Conservation (phyloP, 129 eudicot genomes). For the Sambucus nigra region DNA sequence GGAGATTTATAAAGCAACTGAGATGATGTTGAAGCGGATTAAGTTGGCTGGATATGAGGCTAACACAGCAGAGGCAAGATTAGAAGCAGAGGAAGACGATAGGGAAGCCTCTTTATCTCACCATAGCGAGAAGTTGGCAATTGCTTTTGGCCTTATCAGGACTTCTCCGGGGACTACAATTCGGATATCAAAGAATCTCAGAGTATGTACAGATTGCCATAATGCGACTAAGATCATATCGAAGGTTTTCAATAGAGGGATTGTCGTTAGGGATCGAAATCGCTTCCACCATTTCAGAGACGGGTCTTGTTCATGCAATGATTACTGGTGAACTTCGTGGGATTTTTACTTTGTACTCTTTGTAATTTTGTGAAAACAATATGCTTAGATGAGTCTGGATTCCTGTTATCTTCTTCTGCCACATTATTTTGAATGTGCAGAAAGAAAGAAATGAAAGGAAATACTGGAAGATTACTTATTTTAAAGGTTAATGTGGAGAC, state of each 20-base stretch:
- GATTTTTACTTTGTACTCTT: too few species aligned
- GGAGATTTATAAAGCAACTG: slow-evolving; percentile 30
- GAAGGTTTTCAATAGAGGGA: slow-evolving; percentile 27
- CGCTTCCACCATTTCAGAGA: slow-evolving; percentile 43
- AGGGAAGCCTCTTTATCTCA: slow-evolving; percentile 27
- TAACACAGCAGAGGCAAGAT: slow-evolving; percentile 24
- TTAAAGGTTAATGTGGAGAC: too few species aligned
- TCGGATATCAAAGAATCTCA: slow-evolving; percentile 28
- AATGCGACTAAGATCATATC: slow-evolving; percentile 31
- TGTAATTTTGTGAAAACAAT: too few species aligned
- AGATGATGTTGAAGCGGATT: slow-evolving; percentile 30
- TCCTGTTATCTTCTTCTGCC: too few species aligned
- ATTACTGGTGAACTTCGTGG: slow-evolving; percentile 27
- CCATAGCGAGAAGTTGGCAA: slow-evolving; percentile 52
- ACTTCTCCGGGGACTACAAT: slow-evolving; percentile 21
- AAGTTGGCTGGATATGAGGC: slow-evolving; percentile 36
- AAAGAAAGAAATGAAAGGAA: too few species aligned
- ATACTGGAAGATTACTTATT: too few species aligned
- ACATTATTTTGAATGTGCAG: too few species aligned
- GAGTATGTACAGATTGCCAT: slow-evolving; percentile 39
- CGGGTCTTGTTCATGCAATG: slow-evolving; percentile 36
- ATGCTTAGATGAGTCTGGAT: too few species aligned
- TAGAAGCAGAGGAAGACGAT: slow-evolving; percentile 38
- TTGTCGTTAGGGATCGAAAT: slow-evolving; percentile 33
- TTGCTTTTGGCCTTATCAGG: slow-evolving; percentile 37